Percentiles rank a stretch among this genome's conserved stretches.
phyloP scores from a whole-genome alignment of 768 basidiomycete species.

The Suillus plorans region DNA sequence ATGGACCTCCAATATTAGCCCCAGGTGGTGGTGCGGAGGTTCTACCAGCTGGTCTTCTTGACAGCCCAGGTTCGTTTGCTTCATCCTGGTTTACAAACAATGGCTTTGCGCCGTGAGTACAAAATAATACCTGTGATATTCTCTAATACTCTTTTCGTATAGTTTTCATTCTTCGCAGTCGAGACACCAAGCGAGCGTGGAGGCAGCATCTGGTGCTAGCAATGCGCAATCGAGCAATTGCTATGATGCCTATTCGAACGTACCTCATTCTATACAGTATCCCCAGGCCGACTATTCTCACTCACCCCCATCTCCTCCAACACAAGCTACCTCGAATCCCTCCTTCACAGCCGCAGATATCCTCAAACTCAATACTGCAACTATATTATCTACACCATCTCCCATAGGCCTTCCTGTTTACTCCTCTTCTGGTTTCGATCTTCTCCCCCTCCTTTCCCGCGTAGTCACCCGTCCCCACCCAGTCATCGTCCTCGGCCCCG shows the following conservation, averaged over 20 bases:
- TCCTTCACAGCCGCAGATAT: slow-evolving; percentile 8
- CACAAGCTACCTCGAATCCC: neutral
- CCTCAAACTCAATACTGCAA: neutral
- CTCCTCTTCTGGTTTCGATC: slow-evolving; percentile 88
- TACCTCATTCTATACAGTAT: slow-evolving; percentile 7
- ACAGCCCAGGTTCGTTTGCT: slow-evolving; percentile 26
- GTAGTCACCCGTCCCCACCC: slow-evolving; percentile 76
- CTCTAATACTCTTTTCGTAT: slow-evolving; percentile 14
- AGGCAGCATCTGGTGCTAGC: neutral
- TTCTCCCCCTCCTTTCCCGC: slow-evolving; percentile 76
- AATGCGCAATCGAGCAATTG: neutral
- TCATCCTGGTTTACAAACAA: slow-evolving; percentile 53
- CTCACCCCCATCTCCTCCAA: slow-evolving; percentile 2
- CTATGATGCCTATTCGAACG: neutral
- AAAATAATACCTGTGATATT: neutral
- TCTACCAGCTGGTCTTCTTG: slow-evolving; percentile 47
- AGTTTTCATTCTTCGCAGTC: slow-evolving; percentile 26
- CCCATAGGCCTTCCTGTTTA: slow-evolving; percentile 62
- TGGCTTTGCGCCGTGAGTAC: slow-evolving; percentile 37
- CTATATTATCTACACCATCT: slow-evolving; percentile 29
- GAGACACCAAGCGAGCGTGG: slow-evolving; percentile 10
- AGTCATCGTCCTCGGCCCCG: slow-evolving; percentile 78
- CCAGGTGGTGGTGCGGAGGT: slow-evolving; percentile 77
- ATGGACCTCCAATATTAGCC: slow-evolving; percentile 57
- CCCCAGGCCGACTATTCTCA: neutral